phyloP scores from a whole-genome alignment of 805 yeast genomes.

The Metschnikowia lochheadii region DNA sequence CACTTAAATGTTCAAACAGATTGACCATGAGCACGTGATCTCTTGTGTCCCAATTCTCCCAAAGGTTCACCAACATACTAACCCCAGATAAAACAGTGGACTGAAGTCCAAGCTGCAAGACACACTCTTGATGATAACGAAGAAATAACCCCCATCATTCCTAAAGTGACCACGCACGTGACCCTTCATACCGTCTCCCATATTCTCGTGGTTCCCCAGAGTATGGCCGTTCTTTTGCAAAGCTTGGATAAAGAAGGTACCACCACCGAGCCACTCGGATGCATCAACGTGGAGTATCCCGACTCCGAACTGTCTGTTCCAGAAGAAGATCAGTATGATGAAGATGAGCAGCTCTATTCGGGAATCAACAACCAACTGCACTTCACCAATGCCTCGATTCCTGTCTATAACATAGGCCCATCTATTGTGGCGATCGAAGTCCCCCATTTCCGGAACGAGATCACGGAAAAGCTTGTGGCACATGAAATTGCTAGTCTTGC shows the following conservation, averaged over 20 bases:
- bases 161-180: neutral
- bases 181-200: neutral
- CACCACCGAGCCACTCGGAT: constrained; percentile 12
- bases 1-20: no score
- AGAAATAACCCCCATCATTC: constrained; percentile 18
- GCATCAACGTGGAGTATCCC: constrained; percentile 14
- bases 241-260: constrained; percentile 9
- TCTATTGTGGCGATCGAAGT: constrained; percentile 20
- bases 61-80: constrained; percentile 5
- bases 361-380: constrained; percentile 21
- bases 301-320: constrained; percentile 12
- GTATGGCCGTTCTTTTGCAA: constrained; percentile 17
- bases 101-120: constrained; percentile 46
- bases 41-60: neutral
- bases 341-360: constrained; percentile 47
- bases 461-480: constrained; percentile 31
- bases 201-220: constrained; percentile 18
- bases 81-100: constrained; percentile 44
- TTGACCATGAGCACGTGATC: neutral
- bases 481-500: constrained; percentile 17
- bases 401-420: constrained; percentile 5
- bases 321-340: constrained; percentile 39
- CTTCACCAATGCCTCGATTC: constrained; percentile 8
- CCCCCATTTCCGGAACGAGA: constrained; percentile 35
- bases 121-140: constrained; percentile 43